Evolutionary conservation across 2,329 filamentous ascomycete genomes (phyloP).

Genomic region (Aspergillus sp.): DNA sequence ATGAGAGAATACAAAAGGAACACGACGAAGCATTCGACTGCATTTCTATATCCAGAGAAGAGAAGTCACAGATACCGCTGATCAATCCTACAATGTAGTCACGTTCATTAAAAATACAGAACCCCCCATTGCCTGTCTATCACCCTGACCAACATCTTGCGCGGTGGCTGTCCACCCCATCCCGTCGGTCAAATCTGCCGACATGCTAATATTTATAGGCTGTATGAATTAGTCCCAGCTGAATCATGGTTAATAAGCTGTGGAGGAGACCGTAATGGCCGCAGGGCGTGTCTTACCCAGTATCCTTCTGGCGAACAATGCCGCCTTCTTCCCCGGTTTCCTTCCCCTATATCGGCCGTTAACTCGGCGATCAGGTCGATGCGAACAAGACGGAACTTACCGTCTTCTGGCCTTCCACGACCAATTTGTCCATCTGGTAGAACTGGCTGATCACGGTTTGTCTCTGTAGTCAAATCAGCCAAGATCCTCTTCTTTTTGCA

Average conservation of each 20-base stretch:
- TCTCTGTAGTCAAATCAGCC: conserved; percentile 60
- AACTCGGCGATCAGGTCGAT: not conserved
- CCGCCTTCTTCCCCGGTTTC: conserved; percentile 64
- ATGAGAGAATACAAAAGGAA: not conserved
- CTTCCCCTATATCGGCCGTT: conserved; percentile 24
- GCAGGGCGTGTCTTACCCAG: conserved; percentile 54
- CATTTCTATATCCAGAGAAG: not conserved
- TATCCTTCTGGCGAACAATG: conserved; percentile 74
- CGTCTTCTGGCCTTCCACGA: conserved; percentile 83
- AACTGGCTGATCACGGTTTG: conserved; percentile 95
- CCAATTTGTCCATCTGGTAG: conserved; percentile 85
- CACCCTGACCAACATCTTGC: not conserved
- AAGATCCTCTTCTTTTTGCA: conserved; percentile 22
- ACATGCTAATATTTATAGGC: not conserved
- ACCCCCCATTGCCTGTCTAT: conserved; percentile 6
- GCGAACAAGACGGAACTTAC: conserved; percentile 47
- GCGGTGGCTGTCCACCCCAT: not conserved
- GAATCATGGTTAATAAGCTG: conserved; percentile 5
- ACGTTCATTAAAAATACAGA: conserved; percentile 22
- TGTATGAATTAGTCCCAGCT: conserved; percentile 31
- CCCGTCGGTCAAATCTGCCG: not conserved
- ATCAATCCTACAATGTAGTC: conserved; percentile 10
- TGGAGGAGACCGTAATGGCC: not conserved
- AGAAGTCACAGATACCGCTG: conserved; percentile 12
- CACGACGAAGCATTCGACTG: not conserved